Percentiles rank a stretch among this genome's conserved stretches.
These are phyloP conservation scores for Yamadazyma endophytica DNA, from an alignment of 805 yeast species.

Conservation along the genomic window DNA sequence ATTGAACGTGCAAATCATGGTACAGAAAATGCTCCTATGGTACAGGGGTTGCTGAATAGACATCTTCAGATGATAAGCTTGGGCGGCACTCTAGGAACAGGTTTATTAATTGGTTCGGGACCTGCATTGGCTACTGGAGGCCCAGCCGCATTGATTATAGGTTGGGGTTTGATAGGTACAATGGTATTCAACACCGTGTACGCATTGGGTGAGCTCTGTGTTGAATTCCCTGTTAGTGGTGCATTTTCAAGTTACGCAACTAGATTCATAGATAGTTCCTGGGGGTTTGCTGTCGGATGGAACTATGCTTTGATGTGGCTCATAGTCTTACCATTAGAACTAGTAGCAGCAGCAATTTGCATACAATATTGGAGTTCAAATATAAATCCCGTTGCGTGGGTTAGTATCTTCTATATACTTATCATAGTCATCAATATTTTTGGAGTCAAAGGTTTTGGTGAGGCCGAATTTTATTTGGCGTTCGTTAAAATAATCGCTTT, in stretches of 20 bases:
- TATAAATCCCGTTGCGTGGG: conserved; percentile 38
- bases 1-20: conserved; percentile 32
- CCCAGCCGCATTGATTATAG: conserved; percentile 46
- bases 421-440: conserved; percentile 27
- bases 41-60: conserved; percentile 41
- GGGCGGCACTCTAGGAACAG: conserved; percentile 71
- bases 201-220: conserved; percentile 65
- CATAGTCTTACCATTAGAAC: conserved; percentile 32
- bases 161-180: conserved; percentile 53
- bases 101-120: conserved; percentile 47
- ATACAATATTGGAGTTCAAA: conserved; percentile 29
- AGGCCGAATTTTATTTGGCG: conserved; percentile 30
- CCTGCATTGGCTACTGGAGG: conserved; percentile 37
- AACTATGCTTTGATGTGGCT: conserved; percentile 37
- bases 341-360: conserved; percentile 37
- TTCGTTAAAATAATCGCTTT: conserved; percentile 31
- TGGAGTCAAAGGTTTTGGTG: conserved; percentile 37
- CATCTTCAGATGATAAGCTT: conserved; percentile 64
- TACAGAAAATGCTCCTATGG: conserved; percentile 34
- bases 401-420: conserved; percentile 27
- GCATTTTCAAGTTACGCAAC: conserved; percentile 38
- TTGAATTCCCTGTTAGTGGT: conserved; percentile 37
- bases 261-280: conserved; percentile 32
- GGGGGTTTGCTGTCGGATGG: conserved; percentile 41
- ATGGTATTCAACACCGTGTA: conserved; percentile 58